Conservation (phyloP, 2,329 filamentous ascomycete species). For the Thielaviopsis euricoi region DNA sequence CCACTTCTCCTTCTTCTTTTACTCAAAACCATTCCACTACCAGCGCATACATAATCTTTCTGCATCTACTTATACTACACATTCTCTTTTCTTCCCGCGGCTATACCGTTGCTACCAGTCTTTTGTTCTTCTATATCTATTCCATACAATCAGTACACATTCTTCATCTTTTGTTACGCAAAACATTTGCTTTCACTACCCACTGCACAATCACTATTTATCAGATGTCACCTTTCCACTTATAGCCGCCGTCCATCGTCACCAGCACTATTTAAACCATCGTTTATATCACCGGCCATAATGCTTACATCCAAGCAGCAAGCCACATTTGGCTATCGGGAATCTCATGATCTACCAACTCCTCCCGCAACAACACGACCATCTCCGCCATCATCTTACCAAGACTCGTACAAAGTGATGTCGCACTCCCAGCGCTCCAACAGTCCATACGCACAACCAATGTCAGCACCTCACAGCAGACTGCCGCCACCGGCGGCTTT, state of each 20-base stretch:
- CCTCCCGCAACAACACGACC: slow-evolving; percentile 37
- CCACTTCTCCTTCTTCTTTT: slow-evolving; percentile 2
- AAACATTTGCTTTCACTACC: neutral
- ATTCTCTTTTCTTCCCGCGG: neutral
- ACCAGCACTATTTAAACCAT: neutral
- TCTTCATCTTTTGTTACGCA: neutral
- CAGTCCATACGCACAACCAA: slow-evolving; percentile 33
- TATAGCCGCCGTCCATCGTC: neutral
- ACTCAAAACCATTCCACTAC: neutral
- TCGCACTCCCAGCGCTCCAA: slow-evolving; percentile 25
- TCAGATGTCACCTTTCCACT: neutral
- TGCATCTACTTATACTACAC: neutral
- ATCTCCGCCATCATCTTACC: slow-evolving; percentile 35
- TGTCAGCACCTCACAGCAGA: slow-evolving; percentile 54
- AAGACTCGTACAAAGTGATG: slow-evolving; percentile 29
- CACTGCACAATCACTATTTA: neutral
- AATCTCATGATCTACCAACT: slow-evolving; percentile 45
- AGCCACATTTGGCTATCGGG: slow-evolving; percentile 40
- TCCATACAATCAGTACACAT: neutral
- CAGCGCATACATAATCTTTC: no score
- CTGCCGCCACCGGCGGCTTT: slow-evolving; percentile 53
- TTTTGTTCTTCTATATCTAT: neutral
- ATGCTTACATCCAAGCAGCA: slow-evolving; percentile 48
- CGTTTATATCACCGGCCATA: slow-evolving; percentile 19
- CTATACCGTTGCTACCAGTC: neutral